Evolutionary conservation across 1,284 basidiomycete genomes (phyloP).

Genomic region (Bjerkandera adusta): DNA sequence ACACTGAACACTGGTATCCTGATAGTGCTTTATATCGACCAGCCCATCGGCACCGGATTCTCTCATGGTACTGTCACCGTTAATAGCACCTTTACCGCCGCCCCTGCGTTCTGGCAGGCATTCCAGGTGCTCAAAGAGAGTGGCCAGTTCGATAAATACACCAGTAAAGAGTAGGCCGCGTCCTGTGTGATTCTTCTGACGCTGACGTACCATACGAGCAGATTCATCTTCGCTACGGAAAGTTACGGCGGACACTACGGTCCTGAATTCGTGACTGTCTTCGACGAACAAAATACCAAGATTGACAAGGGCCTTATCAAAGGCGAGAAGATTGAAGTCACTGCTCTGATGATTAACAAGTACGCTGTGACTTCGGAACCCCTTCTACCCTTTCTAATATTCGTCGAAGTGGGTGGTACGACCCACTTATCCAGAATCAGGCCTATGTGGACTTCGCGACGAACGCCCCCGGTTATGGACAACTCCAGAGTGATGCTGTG

Average conservation of each 20-base stretch:
- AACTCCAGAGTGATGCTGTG: slow-evolving; percentile 46
- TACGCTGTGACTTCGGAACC: slow-evolving; percentile 16
- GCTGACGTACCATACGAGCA: slow-evolving; percentile 19
- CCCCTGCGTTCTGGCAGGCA: slow-evolving; percentile 56
- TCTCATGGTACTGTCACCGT: slow-evolving; percentile 56
- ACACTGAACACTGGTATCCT: background rate
- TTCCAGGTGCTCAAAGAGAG: slow-evolving; percentile 71
- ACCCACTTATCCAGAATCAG: slow-evolving; percentile 60
- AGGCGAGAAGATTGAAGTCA: slow-evolving; percentile 38
- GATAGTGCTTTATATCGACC: slow-evolving; percentile 77
- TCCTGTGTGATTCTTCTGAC: background rate
- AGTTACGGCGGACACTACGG: slow-evolving; percentile 73
- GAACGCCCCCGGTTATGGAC: slow-evolving; percentile 63
- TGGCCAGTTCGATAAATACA: slow-evolving; percentile 53
- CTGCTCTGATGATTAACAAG: slow-evolving; percentile 42
- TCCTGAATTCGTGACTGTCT: slow-evolving; percentile 61
- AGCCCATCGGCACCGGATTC: slow-evolving; percentile 70
- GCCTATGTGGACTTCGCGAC: slow-evolving; percentile 60
- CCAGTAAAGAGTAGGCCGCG: slow-evolving; percentile 50
- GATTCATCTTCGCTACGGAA: slow-evolving; percentile 64
- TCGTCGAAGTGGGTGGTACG: slow-evolving; percentile 56
- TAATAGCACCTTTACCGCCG: slow-evolving; percentile 52
- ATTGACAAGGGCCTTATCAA: slow-evolving; percentile 42
- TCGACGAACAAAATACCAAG: slow-evolving; percentile 61
- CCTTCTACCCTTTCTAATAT: background rate